A percentile compares a stretch with the other conserved stretches of the same genome.
Evolutionary conservation across 2,329 filamentous ascomycete species (phyloP).

Genomic region (Colletotrichum sp.): DNA sequence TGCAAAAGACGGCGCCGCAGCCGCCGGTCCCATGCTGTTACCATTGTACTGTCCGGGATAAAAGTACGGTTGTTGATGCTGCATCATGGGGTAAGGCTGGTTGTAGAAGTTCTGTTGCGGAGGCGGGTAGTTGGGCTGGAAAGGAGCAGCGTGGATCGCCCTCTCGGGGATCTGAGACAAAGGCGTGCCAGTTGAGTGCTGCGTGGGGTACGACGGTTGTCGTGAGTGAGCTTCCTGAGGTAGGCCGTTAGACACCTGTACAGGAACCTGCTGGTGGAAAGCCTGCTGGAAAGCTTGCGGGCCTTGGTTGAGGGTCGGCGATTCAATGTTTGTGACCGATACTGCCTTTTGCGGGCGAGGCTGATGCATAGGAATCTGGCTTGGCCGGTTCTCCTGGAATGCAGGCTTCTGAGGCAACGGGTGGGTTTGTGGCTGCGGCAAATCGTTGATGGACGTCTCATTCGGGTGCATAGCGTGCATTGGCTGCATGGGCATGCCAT

Average conservation of each 20-base stretch:
- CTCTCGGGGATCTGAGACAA: slow-evolving; percentile 92
- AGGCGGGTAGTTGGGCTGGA: slow-evolving; percentile 74
- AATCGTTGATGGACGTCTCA: slow-evolving; percentile 52
- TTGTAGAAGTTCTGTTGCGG: slow-evolving; percentile 65
- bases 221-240: slow-evolving; percentile 67
- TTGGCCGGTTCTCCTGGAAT: slow-evolving; percentile 61
- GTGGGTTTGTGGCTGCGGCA: slow-evolving; percentile 62
- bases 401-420: slow-evolving; percentile 63
- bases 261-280: slow-evolving; percentile 93
- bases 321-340: slow-evolving; percentile 91
- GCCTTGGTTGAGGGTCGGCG: slow-evolving; percentile 66
- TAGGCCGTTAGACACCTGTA: slow-evolving; percentile 67
- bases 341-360: slow-evolving; percentile 94
- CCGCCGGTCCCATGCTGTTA: slow-evolving; percentile 30
- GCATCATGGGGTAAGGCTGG: slow-evolving; percentile 62
- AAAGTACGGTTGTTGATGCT: slow-evolving; percentile 66
- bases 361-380: slow-evolving; percentile 80
- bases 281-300: slow-evolving; percentile 88
- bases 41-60: slow-evolving; percentile 30
- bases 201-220: slow-evolving; percentile 72
- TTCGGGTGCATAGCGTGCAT: slow-evolving; percentile 11
- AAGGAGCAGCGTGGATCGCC: slow-evolving; percentile 87
- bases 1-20: slow-evolving; percentile 60
- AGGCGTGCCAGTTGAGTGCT: slow-evolving; percentile 77
- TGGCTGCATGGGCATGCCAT: background rate